Evolutionary conservation across 768 basidiomycete genomes (phyloP).

Genomic region (Russula sp.): DNA sequence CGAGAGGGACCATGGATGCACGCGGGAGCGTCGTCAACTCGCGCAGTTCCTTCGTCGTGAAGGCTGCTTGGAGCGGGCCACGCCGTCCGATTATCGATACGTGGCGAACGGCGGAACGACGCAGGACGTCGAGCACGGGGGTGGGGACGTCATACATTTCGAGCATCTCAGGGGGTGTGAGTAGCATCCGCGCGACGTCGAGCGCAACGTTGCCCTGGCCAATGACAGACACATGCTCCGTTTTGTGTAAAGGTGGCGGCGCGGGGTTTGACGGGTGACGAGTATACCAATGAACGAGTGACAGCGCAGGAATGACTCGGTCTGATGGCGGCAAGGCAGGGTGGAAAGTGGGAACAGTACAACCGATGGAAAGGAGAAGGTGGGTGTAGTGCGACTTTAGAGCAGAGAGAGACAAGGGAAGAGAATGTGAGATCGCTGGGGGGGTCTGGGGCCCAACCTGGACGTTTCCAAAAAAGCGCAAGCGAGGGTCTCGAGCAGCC

Average conservation of each 20-base stretch:
- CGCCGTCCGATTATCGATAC: constrained; percentile 81
- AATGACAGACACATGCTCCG: constrained; percentile 71
- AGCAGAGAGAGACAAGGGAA: constrained; percentile 51
- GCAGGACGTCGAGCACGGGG: constrained; percentile 61
- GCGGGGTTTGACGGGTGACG: constrained; percentile 66
- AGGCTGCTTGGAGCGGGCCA: constrained; percentile 83
- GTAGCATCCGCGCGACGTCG: constrained; percentile 84
- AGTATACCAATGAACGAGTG: constrained; percentile 95
- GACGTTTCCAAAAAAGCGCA: constrained; percentile 90
- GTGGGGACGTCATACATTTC: constrained; percentile 71
- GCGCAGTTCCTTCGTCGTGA: constrained; percentile 87
- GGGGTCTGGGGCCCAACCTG: constrained; percentile 38
- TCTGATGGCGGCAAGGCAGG: constrained; percentile 40
- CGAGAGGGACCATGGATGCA: constrained; percentile 59
- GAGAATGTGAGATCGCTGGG: constrained; percentile 43
- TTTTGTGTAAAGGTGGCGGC: constrained; percentile 56
- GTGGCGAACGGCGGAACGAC: constrained; percentile 54
- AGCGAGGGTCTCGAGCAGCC: constrained; percentile 68
- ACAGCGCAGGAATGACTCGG: constrained; percentile 64
- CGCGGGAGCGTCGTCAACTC: constrained; percentile 65
- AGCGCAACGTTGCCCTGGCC: constrained; percentile 95
- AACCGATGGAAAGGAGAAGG: constrained; percentile 81
- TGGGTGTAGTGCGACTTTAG: constrained; percentile 74
- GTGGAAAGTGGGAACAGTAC: constrained; percentile 57
- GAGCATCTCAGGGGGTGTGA: constrained; percentile 59